Evolutionary conservation across 306 rosid genomes (phyloP).

Genomic region (Cyamopsis tetragonoloba): DNA sequence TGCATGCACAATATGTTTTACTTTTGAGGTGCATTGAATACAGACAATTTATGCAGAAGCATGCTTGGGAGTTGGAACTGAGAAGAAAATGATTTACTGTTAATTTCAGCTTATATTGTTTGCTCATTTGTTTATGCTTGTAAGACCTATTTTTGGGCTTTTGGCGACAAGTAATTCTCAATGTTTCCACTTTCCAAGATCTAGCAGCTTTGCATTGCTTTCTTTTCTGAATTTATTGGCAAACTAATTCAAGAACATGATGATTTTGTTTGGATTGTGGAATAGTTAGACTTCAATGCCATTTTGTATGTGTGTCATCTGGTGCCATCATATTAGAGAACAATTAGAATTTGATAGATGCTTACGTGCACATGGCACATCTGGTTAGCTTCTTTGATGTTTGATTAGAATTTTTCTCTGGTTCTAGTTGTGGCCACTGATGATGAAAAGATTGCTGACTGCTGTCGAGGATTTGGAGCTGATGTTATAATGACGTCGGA

Average conservation of each 20-base stretch:
- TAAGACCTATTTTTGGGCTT: neutral
- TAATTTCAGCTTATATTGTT: neutral
- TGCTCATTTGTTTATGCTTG: neutral
- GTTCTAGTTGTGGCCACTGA: constrained; percentile 91
- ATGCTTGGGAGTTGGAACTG: neutral
- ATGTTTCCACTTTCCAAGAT: constrained; percentile 1
- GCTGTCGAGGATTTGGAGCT: constrained; percentile 89
- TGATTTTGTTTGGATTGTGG: neutral
- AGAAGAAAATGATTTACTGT: constrained; percentile 3
- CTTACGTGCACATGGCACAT: neutral
- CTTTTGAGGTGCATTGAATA: neutral
- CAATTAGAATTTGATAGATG: neutral
- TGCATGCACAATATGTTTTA: constrained; percentile 10
- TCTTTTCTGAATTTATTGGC: constrained; percentile 4
- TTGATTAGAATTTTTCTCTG: constrained; percentile 24
- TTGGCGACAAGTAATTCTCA: neutral
- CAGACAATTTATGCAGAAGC: neutral
- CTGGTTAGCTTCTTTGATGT: constrained; percentile 17
- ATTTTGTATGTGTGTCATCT: neutral
- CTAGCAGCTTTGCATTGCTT: constrained; percentile 2
- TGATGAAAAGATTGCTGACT: constrained; percentile 78
- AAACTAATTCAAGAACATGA: neutral
- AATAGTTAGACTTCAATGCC: neutral
- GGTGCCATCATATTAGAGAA: neutral
- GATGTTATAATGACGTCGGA: constrained; percentile 93